A percentile compares a stretch with the other conserved stretches of the same genome.
Evolutionary conservation across 345 rosid genomes (phyloP).

Genomic region (Streptanthus diversifolius): DNA sequence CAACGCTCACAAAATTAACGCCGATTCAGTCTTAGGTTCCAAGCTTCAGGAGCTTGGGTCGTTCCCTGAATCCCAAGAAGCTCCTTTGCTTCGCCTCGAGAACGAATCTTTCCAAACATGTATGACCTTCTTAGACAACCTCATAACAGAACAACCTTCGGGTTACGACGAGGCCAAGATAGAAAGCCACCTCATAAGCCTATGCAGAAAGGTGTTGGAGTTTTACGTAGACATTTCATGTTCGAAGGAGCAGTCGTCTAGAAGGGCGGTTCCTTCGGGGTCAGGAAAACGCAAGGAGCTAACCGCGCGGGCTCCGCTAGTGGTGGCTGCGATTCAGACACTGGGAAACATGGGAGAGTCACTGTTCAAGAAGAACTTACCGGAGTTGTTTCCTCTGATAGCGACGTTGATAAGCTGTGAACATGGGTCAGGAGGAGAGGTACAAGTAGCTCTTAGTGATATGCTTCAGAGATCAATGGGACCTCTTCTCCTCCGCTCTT

Average conservation of each 20-base stretch:
- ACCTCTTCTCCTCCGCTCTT: slow-evolving; percentile 67
- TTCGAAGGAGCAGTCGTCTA: slow-evolving; percentile 39
- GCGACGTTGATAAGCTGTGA: slow-evolving; percentile 82
- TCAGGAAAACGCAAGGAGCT: slow-evolving; percentile 77
- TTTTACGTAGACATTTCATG: slow-evolving; percentile 55
- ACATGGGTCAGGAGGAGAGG: slow-evolving; percentile 81
- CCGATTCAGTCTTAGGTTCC: slow-evolving; percentile 42
- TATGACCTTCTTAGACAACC: slow-evolving; percentile 75
- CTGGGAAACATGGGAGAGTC: slow-evolving; percentile 72
- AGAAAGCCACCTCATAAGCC: slow-evolving; percentile 56
- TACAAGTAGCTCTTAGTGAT: slow-evolving; percentile 86
- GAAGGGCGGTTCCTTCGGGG: slow-evolving; percentile 68
- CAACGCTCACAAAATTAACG: slow-evolving; percentile 68
- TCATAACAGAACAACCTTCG: slow-evolving; percentile 54
- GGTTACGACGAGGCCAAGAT: slow-evolving; percentile 50
- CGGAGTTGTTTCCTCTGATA: slow-evolving; percentile 69
- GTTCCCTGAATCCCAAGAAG: slow-evolving; percentile 79
- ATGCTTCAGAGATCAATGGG: slow-evolving; percentile 83
- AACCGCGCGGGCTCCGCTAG: slow-evolving; percentile 71
- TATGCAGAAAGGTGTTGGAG: slow-evolving; percentile 65
- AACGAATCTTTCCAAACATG: slow-evolving; percentile 82
- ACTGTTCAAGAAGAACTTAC: slow-evolving; percentile 66
- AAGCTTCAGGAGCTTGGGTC: slow-evolving; percentile 73
- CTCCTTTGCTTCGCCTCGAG: slow-evolving; percentile 76
- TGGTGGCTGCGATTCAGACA: slow-evolving; percentile 76